Conservation (phyloP, 495 filamentous ascomycete species). For the Hypoxylon subgilvum region DNA sequence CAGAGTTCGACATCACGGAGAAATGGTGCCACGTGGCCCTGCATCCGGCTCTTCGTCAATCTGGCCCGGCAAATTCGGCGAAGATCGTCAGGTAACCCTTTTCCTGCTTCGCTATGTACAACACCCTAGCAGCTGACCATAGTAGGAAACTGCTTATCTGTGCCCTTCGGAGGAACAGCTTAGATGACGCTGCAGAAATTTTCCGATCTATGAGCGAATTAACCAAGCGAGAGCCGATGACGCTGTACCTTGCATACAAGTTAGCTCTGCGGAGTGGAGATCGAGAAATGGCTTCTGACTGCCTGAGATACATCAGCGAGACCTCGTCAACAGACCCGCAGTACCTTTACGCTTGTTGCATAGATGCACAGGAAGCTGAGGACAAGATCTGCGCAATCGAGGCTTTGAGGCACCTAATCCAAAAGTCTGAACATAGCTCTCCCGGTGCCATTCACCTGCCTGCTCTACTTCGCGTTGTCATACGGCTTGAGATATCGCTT, state of each 20-base stretch:
- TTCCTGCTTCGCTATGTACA: conserved; percentile 1
- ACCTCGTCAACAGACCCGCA: conserved; percentile 53
- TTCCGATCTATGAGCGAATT: conserved; percentile 66
- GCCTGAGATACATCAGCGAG: conserved; percentile 34
- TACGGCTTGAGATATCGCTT: conserved; percentile 64
- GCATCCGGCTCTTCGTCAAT: conserved; percentile 67
- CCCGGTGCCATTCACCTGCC: conserved; percentile 67
- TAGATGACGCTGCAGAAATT: conserved; percentile 57
- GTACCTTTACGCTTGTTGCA: conserved; percentile 75
- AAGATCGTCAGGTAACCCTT: conserved; percentile 71
- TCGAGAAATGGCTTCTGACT: conserved; percentile 56
- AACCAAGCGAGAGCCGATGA: conserved; percentile 64
- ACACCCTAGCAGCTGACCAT: conserved; percentile 6
- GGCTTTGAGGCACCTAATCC: conserved; percentile 64
- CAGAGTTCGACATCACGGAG: conserved; percentile 61
- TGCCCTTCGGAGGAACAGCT: conserved; percentile 61
- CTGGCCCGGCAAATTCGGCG: conserved; percentile 65
- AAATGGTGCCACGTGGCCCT: conserved; percentile 76
- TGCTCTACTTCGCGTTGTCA: conserved; percentile 68
- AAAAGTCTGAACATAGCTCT: conserved; percentile 57
- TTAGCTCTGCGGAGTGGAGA: conserved; percentile 67
- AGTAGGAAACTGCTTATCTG: conserved; percentile 74
- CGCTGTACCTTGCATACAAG: conserved; percentile 77
- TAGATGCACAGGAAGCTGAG: conserved; percentile 72
- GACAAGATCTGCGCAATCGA: conserved; percentile 63